Percentiles rank a stretch among this genome's conserved stretches.
phyloP scores from a whole-genome alignment of 2,329 filamentous ascomycete species.

The Macrophomina phaseolina region DNA sequence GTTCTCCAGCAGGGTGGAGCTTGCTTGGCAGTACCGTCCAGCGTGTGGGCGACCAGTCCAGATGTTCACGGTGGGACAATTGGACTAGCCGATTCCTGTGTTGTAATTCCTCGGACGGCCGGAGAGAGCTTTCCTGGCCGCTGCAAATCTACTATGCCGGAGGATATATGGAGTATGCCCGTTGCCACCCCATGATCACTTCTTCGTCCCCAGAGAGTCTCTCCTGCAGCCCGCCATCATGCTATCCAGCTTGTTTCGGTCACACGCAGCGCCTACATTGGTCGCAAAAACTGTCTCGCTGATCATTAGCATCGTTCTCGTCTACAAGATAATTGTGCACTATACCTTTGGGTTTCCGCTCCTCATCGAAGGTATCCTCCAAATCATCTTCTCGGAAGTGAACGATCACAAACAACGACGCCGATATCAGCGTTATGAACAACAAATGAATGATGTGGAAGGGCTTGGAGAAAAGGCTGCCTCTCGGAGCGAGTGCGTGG shows the following conservation, averaged over 20 bases:
- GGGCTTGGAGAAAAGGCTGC: background rate
- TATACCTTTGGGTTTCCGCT: conserved; percentile 11
- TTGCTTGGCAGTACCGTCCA: background rate
- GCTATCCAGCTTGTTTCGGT: background rate
- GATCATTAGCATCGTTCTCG: background rate
- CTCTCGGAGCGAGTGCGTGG: conserved; percentile 33
- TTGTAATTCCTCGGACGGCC: too few species aligned
- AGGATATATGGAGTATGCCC: too few species aligned
- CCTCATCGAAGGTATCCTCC: background rate
- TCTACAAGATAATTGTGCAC: background rate
- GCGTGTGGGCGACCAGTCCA: background rate
- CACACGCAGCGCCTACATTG: background rate
- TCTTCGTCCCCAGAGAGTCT: background rate
- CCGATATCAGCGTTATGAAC: background rate
- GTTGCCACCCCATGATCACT: too few species aligned
- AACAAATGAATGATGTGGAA: background rate
- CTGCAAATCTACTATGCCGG: too few species aligned
- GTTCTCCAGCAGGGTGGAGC: background rate
- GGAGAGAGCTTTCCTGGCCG: too few species aligned
- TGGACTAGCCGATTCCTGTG: background rate
- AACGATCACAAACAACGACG: background rate
- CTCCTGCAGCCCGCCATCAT: background rate
- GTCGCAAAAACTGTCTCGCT: background rate
- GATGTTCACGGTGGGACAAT: background rate
- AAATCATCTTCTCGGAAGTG: background rate